Evolutionary conservation across 1,284 basidiomycete genomes (phyloP), one percentile per base, ranked within the genome.

Genomic region (Golubevia sp.): DNA sequence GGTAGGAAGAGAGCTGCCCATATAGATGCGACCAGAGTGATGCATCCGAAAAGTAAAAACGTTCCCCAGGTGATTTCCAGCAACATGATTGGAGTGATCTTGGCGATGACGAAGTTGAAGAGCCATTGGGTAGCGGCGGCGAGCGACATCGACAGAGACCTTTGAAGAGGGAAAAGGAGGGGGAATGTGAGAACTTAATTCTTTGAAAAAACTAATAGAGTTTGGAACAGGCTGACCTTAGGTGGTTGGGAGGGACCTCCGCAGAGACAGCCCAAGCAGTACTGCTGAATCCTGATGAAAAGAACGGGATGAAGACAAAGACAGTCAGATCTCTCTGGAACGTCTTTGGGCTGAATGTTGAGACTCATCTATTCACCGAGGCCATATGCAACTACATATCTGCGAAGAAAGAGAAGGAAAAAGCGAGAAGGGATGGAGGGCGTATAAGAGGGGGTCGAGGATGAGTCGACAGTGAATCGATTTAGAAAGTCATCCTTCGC

Each of bases 231-330:
- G n/a, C n/a, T n/a, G n/a, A n/a, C n/a, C 79, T 76, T 3, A 82
- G 63, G 60, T 79, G 79, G 61, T 81, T 82, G 6, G 79, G 79
- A 11, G 76, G 74, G n/a, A 75, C 71, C 62, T 82, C 79, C 30
- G 76, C 70, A 58, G 68, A 70, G 20, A 72, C 76, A 2, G 77
- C 68, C 69, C 69, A 73, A 0, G 71, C 61, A 49, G 65, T 62
- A 15, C 66, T 68, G n/a, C 62, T 64, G 69, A 69, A 73, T n/a
- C n/a, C 69, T 67, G 69, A 21, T 56, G 64, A 67, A 61, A 30
- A 55, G 27, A 54, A 61, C 18, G 18, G 18, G 48, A 49, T 18
- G 20, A 23, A 49, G 48, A 18, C 21, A 52, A 13, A 21, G 27
- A 59, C 21, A 65, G 48, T 23, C 18, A 49, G n/a, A n/a, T n/a